Evolutionary conservation across 371 early-diverging fungal species (phyloP), one percentile per base, ranked within the genome.

Genomic region (Sporodiniella umbellata): DNA sequence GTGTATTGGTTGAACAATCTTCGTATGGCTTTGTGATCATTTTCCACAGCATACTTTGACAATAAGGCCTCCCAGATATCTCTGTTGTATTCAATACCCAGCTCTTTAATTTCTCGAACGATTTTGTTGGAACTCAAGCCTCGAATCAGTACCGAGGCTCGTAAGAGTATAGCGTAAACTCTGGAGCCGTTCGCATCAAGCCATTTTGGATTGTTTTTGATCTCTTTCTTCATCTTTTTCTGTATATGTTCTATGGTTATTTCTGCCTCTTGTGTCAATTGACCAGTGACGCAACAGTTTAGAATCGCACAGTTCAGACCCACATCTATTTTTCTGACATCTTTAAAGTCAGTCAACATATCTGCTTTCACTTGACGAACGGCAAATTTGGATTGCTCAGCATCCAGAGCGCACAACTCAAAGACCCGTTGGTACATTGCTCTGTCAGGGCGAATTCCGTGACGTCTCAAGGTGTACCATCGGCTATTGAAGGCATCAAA

Each of bases 261-360:
- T n/a, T 44, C 44, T n/a, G 67, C 62, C 33, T 56, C 45, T 2
- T 26, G 5, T 2, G 59, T 38, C 38, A 61, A 53, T 25, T 72
- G 67, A 8, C 64, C 60, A 3, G 72, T 45, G 15, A 70, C 30
- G 45, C 70, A 67, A 30, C 78, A 77, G 45, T 77, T 69, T 4
- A 77, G 54, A 51, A 77, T 64, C 3, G 78, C 62, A 22, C 48
- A 45, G 23, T 71, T 64, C 3, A 60, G 54, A 8, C 43, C 45
- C 55, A 62, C 59, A 7, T 58, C 44, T 1, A 68, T 33, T 10
- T 52, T 39, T 4, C 60, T 21, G 1, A 46, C 49, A 28, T 28
- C 30, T 8, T 62, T 48, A 4, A 61, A 49, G 42, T 76, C 77
- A n/a, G 66, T 51, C 4, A 37, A 30, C 64, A 80, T 55, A 43